Conservation (phyloP, 768 basidiomycete species). For the Obba rivulosa region DNA sequence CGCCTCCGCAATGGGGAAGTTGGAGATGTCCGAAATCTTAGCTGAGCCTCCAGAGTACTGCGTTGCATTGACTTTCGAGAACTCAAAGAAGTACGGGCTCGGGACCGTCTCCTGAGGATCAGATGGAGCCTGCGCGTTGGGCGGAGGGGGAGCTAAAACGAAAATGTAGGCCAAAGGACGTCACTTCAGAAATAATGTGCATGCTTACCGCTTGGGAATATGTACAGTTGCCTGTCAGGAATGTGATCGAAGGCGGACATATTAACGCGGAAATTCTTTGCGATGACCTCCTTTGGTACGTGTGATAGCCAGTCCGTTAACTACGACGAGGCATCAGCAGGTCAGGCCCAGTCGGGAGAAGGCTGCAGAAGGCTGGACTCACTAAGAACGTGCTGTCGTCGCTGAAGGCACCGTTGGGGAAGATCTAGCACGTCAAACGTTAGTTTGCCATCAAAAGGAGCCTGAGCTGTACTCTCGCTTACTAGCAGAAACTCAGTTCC, state of each 20-base stretch:
- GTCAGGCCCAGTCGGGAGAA: conserved; percentile 41
- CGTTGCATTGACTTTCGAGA: conserved; percentile 42
- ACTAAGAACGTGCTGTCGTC: conserved; percentile 47
- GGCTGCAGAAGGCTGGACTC: neutral
- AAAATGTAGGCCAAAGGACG: too few relatives aligned
- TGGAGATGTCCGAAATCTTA: conserved; percentile 41
- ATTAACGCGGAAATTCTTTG: conserved; percentile 55
- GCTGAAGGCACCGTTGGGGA: conserved; percentile 47
- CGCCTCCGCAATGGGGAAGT: conserved; percentile 45
- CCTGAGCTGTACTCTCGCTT: neutral
- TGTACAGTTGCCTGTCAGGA: conserved; percentile 50
- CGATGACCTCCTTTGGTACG: conserved; percentile 50
- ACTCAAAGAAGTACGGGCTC: conserved; percentile 40
- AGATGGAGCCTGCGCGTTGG: conserved; percentile 28
- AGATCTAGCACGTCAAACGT: conserved; percentile 17
- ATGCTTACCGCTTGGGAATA: conserved; percentile 37
- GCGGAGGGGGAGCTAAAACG: too few relatives aligned
- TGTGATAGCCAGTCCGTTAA: conserved; percentile 68
- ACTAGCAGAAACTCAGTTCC: conserved; percentile 54
- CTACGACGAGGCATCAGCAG: conserved; percentile 25
- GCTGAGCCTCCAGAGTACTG: conserved; percentile 36
- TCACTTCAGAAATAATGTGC: neutral
- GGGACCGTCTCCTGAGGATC: conserved; percentile 43
- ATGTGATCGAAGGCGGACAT: conserved; percentile 49
- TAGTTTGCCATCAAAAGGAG: neutral